Evolutionary conservation across 2,329 filamentous ascomycete species (phyloP).

Genomic region (Aspergillus neoniger): DNA sequence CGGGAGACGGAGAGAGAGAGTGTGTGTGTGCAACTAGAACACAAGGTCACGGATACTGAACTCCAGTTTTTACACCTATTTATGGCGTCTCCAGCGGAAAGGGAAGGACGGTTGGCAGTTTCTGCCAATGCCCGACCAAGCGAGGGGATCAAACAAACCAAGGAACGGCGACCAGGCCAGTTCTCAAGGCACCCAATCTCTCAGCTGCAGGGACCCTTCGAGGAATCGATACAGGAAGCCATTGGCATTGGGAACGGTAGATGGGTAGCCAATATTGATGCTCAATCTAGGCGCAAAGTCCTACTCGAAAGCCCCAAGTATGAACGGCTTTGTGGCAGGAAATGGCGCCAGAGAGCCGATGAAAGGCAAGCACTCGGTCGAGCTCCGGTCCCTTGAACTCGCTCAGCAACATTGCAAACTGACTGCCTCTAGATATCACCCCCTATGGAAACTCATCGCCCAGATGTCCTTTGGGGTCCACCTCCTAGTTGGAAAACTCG

Average conservation of each 20-base stretch:
- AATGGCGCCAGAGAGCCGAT: slow-evolving; percentile 74
- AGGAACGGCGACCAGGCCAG: slow-evolving; percentile 12
- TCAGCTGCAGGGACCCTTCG: slow-evolving; percentile 48
- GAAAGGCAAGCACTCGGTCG: slow-evolving; percentile 49
- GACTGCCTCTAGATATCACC: slow-evolving; percentile 64
- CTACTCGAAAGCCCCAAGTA: slow-evolving; percentile 69
- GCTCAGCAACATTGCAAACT: slow-evolving; percentile 5
- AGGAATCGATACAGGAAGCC: slow-evolving; percentile 48
- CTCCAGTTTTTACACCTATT: not conserved
- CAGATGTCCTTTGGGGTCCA: slow-evolving; percentile 95
- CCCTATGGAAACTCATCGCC: slow-evolving; percentile 83
- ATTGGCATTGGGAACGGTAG: slow-evolving; percentile 25
- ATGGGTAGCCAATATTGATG: slow-evolving; percentile 40
- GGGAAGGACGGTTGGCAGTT: slow-evolving; percentile 5
- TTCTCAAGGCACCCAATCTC: slow-evolving; percentile 43
- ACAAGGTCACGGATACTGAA: not conserved
- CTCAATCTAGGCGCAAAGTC: slow-evolving; percentile 59
- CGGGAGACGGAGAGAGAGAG: not conserved
- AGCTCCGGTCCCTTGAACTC: not conserved
- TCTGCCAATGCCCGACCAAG: slow-evolving; percentile 8
- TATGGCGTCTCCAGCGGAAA: slow-evolving; percentile 12
- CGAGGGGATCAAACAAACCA: slow-evolving; percentile 3
- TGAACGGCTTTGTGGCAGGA: slow-evolving; percentile 69
- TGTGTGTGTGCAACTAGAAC: not conserved
- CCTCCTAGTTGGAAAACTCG: slow-evolving; percentile 77